phyloP scores from a whole-genome alignment of 2,329 filamentous ascomycete genomes.

The Clathrospora elynae region DNA sequence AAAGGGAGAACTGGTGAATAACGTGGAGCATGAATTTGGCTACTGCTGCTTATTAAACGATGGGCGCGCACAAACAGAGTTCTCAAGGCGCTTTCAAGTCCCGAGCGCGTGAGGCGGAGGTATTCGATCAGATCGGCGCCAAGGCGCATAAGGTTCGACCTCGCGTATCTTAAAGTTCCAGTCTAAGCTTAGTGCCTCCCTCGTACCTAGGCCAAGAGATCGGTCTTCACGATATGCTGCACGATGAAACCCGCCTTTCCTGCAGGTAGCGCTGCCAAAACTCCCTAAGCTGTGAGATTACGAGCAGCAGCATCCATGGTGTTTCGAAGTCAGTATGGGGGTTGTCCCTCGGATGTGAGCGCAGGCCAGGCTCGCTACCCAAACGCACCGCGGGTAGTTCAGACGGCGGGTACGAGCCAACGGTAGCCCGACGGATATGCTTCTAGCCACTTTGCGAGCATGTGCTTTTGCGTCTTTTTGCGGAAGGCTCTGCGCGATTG shows the following conservation, averaged over 20 bases:
- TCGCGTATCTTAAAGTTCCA: conserved; percentile 21
- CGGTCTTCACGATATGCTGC: conserved; percentile 8
- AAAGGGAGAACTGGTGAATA: neutral
- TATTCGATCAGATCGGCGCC: conserved; percentile 19
- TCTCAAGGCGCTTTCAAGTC: conserved; percentile 4
- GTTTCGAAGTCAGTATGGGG: neutral
- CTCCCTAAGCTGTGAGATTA: neutral
- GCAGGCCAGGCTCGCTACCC: conserved; percentile 4
- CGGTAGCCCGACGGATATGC: conserved; percentile 6
- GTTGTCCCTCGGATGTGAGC: conserved; percentile 6
- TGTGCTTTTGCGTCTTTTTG: conserved; percentile 9
- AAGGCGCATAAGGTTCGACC: conserved; percentile 8
- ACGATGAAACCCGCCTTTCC: conserved; percentile 2
- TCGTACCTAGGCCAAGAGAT: conserved; percentile 5
- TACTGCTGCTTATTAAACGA: conserved; percentile 8
- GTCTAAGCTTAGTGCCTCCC: conserved; percentile 1
- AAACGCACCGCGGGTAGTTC: neutral
- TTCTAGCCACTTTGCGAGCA: conserved; percentile 5
- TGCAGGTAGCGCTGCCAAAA: conserved; percentile 1
- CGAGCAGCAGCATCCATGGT: neutral
- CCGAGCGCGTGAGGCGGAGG: neutral
- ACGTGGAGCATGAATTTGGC: conserved; percentile 6
- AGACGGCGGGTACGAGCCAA: conserved; percentile 6
- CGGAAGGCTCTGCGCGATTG: conserved; percentile 9
- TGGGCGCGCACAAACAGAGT: conserved; percentile 7